Base-by-base conservation (phyloP, 164 flowering plant genomes). In the Tetrastigma voinierianum region DNA sequence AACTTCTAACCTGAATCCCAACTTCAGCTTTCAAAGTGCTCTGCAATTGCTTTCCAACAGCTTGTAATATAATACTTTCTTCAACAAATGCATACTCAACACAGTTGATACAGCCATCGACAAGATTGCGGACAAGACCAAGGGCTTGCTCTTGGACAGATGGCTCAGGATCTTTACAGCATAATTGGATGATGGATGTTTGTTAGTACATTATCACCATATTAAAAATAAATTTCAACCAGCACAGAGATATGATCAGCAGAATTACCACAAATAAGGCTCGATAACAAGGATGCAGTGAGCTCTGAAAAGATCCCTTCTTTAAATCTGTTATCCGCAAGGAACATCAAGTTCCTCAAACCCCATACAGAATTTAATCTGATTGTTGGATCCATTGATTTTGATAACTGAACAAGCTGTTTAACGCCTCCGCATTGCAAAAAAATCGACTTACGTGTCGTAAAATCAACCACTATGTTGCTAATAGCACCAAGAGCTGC, bases 91-190 rank as follows among this genome's bases (percentile, higher is more conserved):
- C 83, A 70, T 72, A 83, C 23, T 96, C 88, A 69, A 88, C 63
- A 23, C 80, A 87, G 48, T 82, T 66, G 21, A 77, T 55, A 66
- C 79, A 63, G 32, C 97, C 97, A 82, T 93, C 96, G 67, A 93
- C 85, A 70, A 96, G 89, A 85, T 96, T 96, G 63, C 99, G 82
- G 47, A 86, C 84, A 77, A 96, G 74, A 56, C 86, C 96, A 76
- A 96, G 70, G 63, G 98, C 91, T 84, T 90, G 95, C 81, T 87
- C 99, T 80, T 93, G 99, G 49, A 96, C 84, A 53, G 59, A 68
- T 44, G 90, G 82, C 74, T 90, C 97, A 57, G 90, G 82, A 57
- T 96, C 99, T 96, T 86, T 71, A 79, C 23, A 21, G 60, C 24
- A 67, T 21, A 66, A 24, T 46, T 10, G 52, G 25, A 9, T 9